Base-by-base conservation (phyloP, 169 alveolate species). In the Plasmodium vinckei region DNA sequence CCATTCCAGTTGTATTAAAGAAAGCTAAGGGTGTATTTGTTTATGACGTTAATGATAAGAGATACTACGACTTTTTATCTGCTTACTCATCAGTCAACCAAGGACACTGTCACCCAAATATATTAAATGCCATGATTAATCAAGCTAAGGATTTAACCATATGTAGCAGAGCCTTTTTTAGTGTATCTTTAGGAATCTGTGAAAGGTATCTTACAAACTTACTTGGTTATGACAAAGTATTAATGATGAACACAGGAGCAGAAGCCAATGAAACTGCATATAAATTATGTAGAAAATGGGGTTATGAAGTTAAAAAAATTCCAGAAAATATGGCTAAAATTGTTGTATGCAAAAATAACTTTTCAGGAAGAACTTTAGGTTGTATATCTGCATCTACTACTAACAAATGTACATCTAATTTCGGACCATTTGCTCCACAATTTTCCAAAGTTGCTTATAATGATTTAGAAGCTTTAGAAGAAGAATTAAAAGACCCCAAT, bases 241-340 rank as follows among this genome's bases (percentile, higher is more conserved):
- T 97, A 49, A 96, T 97, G 51, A 96, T 96, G 98, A 97, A 96
- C 86, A 94, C 98, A 0, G 99, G 99, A 61, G 98, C 95, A 0
- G 98, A 95, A 72, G 98, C 98, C 5, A 97, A 97, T 25, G 99
- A 97, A 88, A 94, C 98, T 1, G 98, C 99, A 39, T 92, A 95
- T 60, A 97, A 97, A 89, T 72, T 96, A 21, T 97, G 98, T 4
- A 95, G 99, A 72, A 94, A 98, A 87, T 97, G 99, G 99, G 99
- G 97, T 9, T 97, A 97, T 87, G 97, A 93, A 17, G 95, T 94
- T 57, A 97, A 97, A 91, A 96, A 96, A 23, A 93, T 96, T 23
- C 97, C 96, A 4, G 94, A 94, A 49, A 89, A 96, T 87, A 7
- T 82, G 71, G 99, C 99, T 1, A 87, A 90, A 53, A 92, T 97